Evolutionary conservation across 2,329 filamentous ascomycete species (phyloP).

Genomic region (Botrytis porri): DNA sequence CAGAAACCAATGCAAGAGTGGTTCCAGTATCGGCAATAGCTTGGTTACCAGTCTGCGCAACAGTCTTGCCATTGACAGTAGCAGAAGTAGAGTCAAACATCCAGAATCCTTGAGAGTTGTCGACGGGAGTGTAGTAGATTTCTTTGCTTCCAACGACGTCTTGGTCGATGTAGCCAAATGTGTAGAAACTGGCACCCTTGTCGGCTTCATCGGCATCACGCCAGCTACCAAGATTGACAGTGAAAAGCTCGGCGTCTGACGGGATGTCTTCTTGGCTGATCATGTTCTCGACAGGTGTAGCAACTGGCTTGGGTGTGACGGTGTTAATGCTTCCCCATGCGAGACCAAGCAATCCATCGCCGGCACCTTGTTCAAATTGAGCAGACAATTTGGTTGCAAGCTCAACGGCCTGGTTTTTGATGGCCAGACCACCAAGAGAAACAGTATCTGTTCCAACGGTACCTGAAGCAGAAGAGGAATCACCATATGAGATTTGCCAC

Average conservation of each 20-base stretch:
- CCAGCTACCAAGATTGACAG: slow-evolving; percentile 55
- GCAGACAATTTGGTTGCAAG: slow-evolving; percentile 57
- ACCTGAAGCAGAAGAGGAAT: slow-evolving; percentile 64
- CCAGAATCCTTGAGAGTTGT: slow-evolving; percentile 68
- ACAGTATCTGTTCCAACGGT: slow-evolving; percentile 62
- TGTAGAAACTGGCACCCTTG: slow-evolving; percentile 59
- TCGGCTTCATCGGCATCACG: slow-evolving; percentile 46
- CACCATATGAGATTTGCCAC: slow-evolving; percentile 68
- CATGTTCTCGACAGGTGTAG: slow-evolving; percentile 68
- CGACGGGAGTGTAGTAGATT: slow-evolving; percentile 58
- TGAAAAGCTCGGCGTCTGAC: slow-evolving; percentile 52
- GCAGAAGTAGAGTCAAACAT: slow-evolving; percentile 56
- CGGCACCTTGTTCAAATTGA: slow-evolving; percentile 53
- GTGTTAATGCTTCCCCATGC: slow-evolving; percentile 65
- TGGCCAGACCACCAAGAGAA: slow-evolving; percentile 56
- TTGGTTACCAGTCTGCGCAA: slow-evolving; percentile 53
- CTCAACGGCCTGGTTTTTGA: slow-evolving; percentile 63
- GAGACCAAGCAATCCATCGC: slow-evolving; percentile 66
- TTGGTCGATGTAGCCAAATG: slow-evolving; percentile 69
- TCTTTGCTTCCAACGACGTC: slow-evolving; percentile 53
- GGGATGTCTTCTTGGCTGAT: slow-evolving; percentile 55
- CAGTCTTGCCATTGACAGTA: slow-evolving; percentile 54
- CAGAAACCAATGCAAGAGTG: slow-evolving; percentile 63
- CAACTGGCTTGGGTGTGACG: slow-evolving; percentile 51
- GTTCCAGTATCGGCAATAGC: slow-evolving; percentile 73